These are phyloP conservation scores for Crithidia bombi DNA, from an alignment of 208 protist genomes.

Conservation along the genomic window DNA sequence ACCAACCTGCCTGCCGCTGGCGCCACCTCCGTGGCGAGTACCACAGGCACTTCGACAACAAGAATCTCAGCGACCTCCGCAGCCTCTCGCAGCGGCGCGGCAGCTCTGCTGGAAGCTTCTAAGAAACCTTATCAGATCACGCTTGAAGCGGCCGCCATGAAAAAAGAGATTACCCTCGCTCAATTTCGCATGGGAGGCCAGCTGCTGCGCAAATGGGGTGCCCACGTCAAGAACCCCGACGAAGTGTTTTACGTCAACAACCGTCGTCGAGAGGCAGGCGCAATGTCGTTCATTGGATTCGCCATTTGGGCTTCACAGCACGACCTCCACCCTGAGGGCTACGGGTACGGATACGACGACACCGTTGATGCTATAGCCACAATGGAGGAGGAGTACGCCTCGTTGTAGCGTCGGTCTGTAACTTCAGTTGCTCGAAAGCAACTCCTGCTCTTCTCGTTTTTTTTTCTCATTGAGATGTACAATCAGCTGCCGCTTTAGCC, in stretches of 20 bases:
- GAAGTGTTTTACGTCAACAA: slow-evolving; percentile 40
- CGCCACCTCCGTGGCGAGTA: background rate
- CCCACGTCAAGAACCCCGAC: slow-evolving; percentile 42
- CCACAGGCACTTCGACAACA: background rate
- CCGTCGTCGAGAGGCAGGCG: slow-evolving; percentile 25
- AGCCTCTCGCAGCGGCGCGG: slow-evolving; percentile 19
- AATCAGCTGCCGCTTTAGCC: too few species aligned
- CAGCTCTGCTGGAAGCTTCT: slow-evolving; percentile 30
- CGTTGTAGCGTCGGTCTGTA: slow-evolving; percentile 1
- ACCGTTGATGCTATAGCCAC: slow-evolving; percentile 20
- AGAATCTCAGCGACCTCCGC: background rate
- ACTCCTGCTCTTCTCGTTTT: slow-evolving; percentile 20
- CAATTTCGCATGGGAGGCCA: slow-evolving; percentile 39
- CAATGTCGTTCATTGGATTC: slow-evolving; percentile 58
- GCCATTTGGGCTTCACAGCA: slow-evolving; percentile 59
- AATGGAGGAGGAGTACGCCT: slow-evolving; percentile 32
- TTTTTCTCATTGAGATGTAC: slow-evolving; percentile 1
- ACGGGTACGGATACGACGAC: slow-evolving; percentile 38
- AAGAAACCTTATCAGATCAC: slow-evolving; percentile 36
- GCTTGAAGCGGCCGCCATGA: slow-evolving; percentile 26
- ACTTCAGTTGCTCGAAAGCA: too few species aligned
- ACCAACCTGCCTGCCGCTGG: background rate
- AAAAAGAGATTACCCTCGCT: slow-evolving; percentile 40
- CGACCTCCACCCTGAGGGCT: slow-evolving; percentile 51
- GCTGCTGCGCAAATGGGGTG: slow-evolving; percentile 59